Evolutionary conservation across 805 yeast genomes (phyloP), one percentile per base, ranked within the genome.

Genomic region (Barnettozyma vustinii): DNA sequence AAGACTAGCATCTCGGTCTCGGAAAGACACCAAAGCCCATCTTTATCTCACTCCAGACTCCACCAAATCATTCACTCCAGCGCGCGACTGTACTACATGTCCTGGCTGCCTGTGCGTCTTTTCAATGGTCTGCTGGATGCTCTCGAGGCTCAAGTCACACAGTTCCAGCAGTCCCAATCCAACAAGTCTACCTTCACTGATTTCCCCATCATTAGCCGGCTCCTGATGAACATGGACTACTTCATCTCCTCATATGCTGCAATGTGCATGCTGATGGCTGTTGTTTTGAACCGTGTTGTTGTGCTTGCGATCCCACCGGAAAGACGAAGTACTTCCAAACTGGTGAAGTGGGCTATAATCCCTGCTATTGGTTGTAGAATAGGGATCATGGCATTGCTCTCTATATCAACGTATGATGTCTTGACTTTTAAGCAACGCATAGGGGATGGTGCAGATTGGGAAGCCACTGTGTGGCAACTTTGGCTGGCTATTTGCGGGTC

Each of bases 401-500:
- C 35, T 2, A 19, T 39, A 13, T 39, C 41, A 15, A 16, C 18
- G 41, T 39, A 39, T 23, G 41, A 39, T 7, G 41, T 39, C 21
- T 20, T 25, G 27, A 32, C 18, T 3, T 32, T 45, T 5, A 7
- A 35, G n/a, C 27, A 19, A 6, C 18, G 35, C 13, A 12, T 9
- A 19, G n/a, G 25, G 20, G 21, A 26, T 7, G 35, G 39, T 7
- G n/a, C 18, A 20, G 7, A 21, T 8, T 23, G 44, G 18, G 46
- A 25, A 79, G 9, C 72, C 67, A 21, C 72, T 75, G 54, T 74
- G 74, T 57, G 82, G 87, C 80, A 80, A 79, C 13, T 70, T 74
- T 86, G 79, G 58, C 59, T 80, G 27, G 65, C 79, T 2, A 68
- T 81, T 49, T 83, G 91, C 60, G 61, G 76, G 21, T 79, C 81